Conservation (phyloP, 805 yeast genomes). For the Myxozyma mucilagina region DNA sequence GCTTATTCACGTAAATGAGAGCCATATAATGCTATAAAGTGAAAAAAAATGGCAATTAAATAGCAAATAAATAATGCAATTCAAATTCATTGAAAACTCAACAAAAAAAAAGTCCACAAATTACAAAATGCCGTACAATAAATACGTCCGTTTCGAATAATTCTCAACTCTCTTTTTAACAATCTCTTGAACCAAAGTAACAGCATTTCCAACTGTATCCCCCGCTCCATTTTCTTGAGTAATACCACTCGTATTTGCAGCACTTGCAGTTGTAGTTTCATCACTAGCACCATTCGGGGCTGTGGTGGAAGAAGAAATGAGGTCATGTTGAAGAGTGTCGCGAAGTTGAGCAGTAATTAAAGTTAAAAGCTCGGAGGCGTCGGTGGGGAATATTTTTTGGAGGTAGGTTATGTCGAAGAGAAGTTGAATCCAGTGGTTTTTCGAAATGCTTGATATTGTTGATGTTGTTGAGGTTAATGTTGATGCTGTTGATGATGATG, state of each 20-base stretch:
- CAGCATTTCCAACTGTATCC: background rate
- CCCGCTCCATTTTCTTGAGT: background rate
- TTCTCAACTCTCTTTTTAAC: conserved; percentile 19
- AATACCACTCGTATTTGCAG: too few species aligned
- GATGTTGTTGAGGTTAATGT: background rate
- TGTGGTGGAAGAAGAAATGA: too few species aligned
- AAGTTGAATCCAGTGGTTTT: conserved; percentile 23
- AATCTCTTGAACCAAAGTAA: background rate
- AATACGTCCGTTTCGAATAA: conserved; percentile 23
- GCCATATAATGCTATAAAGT: too few species aligned
- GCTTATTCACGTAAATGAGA: too few species aligned
- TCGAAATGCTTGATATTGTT: background rate
- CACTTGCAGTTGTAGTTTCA: too few species aligned
- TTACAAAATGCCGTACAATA: conserved; percentile 23
- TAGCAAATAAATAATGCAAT: too few species aligned
- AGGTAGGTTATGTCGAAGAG: conserved; percentile 25
- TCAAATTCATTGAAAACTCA: too few species aligned
- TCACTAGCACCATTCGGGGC: too few species aligned
- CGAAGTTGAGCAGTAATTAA: too few species aligned
- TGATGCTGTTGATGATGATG: background rate
- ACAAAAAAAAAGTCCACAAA: background rate
- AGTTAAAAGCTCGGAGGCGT: background rate
- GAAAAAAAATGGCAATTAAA: too few species aligned
- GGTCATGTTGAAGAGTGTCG: too few species aligned
- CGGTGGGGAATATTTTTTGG: conserved; percentile 7